phyloP scores from a whole-genome alignment of 2,329 filamentous ascomycete species.

The Verticillium longisporum region DNA sequence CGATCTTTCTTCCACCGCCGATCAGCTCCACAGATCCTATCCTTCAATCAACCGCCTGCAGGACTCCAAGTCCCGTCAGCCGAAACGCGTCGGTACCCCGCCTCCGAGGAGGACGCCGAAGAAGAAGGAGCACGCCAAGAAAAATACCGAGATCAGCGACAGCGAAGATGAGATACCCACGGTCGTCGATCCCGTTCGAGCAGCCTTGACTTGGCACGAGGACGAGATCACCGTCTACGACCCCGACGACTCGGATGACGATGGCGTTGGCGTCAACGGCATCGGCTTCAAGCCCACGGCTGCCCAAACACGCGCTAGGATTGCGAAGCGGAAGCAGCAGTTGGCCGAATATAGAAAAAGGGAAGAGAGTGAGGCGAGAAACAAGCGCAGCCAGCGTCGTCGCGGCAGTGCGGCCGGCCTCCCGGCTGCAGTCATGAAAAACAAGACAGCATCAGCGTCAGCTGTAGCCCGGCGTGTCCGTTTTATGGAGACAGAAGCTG shows the following conservation, averaged over 20 bases:
- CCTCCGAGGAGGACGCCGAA: conserved; percentile 16
- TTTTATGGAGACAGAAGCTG: conserved; percentile 31
- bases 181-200: conserved; percentile 46
- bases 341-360: conserved; percentile 55
- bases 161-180: conserved; percentile 23
- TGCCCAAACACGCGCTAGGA: conserved; percentile 50
- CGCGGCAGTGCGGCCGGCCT: conserved; percentile 22
- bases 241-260: conserved; percentile 57
- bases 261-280: conserved; percentile 61
- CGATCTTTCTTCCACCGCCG: conserved; percentile 8
- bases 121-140: conserved; percentile 6
- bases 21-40: conserved; percentile 23
- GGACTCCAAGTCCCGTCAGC: conserved; percentile 27
- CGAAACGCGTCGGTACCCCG: conserved; percentile 29
- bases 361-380: conserved; percentile 54
- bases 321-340: conserved; percentile 52
- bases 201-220: conserved; percentile 59
- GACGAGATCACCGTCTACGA: conserved; percentile 63
- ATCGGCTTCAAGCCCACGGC: conserved; percentile 61
- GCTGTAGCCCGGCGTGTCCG: conserved; percentile 26
- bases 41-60: conserved; percentile 30
- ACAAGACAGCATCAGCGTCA: conserved; percentile 11
- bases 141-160: conserved; percentile 11
- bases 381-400: conserved; percentile 45
- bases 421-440: conserved; percentile 7